Evolutionary conservation across 805 yeast species (phyloP).

Genomic region (Yamadazyma ubonensis): DNA sequence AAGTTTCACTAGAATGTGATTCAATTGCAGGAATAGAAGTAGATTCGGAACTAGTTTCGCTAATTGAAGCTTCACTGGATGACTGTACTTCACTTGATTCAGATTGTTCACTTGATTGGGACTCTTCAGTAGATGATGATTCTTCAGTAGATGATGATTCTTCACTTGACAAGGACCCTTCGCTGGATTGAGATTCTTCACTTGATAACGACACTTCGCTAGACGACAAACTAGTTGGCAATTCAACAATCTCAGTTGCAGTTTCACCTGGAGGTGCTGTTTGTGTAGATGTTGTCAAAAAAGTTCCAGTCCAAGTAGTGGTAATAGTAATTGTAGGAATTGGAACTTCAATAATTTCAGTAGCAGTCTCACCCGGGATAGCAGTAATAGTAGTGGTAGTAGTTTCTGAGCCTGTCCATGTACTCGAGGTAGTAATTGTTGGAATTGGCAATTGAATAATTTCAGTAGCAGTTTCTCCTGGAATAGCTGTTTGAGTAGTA

Average conservation of each 20-base stretch:
- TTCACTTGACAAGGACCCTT: not conserved
- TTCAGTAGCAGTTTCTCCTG: slow-evolving; percentile 8
- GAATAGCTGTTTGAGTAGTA: slow-evolving; percentile 6
- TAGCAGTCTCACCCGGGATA: slow-evolving; percentile 7
- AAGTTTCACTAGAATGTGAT: not conserved
- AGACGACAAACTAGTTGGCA: no score
- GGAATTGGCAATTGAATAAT: slow-evolving; percentile 20
- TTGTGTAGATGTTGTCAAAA: slow-evolving; percentile 16
- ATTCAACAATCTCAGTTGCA: no score
- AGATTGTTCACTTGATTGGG: slow-evolving; percentile 3
- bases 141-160: not conserved
- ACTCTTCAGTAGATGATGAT: not conserved
- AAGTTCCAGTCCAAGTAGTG: slow-evolving; percentile 14
- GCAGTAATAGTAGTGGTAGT: not conserved
- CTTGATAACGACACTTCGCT: not conserved
- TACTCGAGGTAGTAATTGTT: slow-evolving; percentile 15
- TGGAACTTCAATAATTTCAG: slow-evolving; percentile 19
- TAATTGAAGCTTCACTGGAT: no score
- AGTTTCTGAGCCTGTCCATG: slow-evolving; percentile 15
- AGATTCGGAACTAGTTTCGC: no score
- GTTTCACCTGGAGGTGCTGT: slow-evolving; percentile 20
- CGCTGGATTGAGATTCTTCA: not conserved
- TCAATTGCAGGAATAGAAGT: no score
- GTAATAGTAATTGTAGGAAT: slow-evolving; percentile 18
- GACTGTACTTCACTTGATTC: no score